phyloP scores from a whole-genome alignment of 208 protist genomes.

The Leptomonas seymouri region DNA sequence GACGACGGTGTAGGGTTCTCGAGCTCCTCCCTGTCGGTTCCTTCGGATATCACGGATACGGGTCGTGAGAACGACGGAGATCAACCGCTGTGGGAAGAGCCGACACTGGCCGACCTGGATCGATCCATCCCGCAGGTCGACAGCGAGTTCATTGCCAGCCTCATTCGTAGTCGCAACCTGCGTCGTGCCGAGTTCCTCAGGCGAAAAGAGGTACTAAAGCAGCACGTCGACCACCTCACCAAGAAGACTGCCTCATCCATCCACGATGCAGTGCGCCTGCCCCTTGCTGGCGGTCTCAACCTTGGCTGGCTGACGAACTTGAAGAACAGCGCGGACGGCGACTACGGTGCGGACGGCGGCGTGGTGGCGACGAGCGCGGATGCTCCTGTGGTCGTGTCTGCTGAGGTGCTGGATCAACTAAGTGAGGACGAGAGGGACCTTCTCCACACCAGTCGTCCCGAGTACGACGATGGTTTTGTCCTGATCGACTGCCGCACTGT shows the following conservation, averaged over 20 bases:
- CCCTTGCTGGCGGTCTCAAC: conserved; percentile 39
- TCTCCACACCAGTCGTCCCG: conserved; percentile 54
- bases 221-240: conserved; percentile 48
- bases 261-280: conserved; percentile 38
- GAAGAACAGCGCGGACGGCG: conserved; percentile 7
- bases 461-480: conserved; percentile 82
- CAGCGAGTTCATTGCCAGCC: conserved; percentile 76
- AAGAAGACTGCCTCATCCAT: conserved; percentile 41
- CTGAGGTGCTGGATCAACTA: conserved; percentile 47
- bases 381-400: conserved; percentile 41
- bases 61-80: not conserved
- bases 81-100: conserved; percentile 53
- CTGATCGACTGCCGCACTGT: conserved; percentile 84
- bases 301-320: conserved; percentile 25
- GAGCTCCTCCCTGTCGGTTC: not conserved
- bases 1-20: not conserved
- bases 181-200: conserved; percentile 54
- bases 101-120: conserved; percentile 71
- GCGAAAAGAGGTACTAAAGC: conserved; percentile 49
- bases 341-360: conserved; percentile 21
- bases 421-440: conserved; percentile 52
- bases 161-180: conserved; percentile 60
- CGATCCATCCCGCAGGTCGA: conserved; percentile 83
- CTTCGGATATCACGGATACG: not conserved
- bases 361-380: conserved; percentile 40